Evolutionary conservation across 345 rosid species (phyloP).

Genomic region (Odontarrhena argentea): DNA sequence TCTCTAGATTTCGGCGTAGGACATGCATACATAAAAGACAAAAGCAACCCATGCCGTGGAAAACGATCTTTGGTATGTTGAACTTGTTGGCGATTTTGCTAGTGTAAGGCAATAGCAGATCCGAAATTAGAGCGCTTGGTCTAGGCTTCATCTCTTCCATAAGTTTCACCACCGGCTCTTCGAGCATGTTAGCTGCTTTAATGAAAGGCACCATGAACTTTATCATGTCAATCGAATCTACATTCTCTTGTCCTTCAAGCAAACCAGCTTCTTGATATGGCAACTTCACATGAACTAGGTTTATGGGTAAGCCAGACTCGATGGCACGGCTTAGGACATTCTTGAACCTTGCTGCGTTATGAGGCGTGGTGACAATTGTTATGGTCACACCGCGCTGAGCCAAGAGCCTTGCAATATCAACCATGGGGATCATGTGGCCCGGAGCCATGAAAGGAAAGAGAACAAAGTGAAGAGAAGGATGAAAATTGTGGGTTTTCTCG

Average conservation of each 20-base stretch:
- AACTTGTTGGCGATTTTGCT: conserved; percentile 39
- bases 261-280: conserved; percentile 43
- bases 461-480: conserved; percentile 46
- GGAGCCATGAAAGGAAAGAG: conserved; percentile 64
- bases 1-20: neutral
- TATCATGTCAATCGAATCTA: conserved; percentile 31
- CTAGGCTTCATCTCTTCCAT: conserved; percentile 41
- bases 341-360: conserved; percentile 37
- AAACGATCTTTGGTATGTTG: conserved; percentile 51
- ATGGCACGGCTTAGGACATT: conserved; percentile 26
- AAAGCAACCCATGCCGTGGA: conserved; percentile 46
- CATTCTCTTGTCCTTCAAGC: conserved; percentile 45
- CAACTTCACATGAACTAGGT: conserved; percentile 27
- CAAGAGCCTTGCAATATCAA: conserved; percentile 52
- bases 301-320: conserved; percentile 39
- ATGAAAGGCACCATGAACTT: conserved; percentile 27
- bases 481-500: neutral
- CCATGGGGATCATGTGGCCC: conserved; percentile 62
- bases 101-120: conserved; percentile 39
- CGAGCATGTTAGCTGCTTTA: conserved; percentile 32
- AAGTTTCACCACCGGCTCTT: conserved; percentile 37
- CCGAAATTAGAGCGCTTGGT: conserved; percentile 55
- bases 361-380: conserved; percentile 54
- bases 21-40: conserved; percentile 36
- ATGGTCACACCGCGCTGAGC: conserved; percentile 47